These are phyloP conservation scores for Oryza meridionalis DNA, from an alignment of 176 grass and related monocot genomes.

Conservation along the genomic window DNA sequence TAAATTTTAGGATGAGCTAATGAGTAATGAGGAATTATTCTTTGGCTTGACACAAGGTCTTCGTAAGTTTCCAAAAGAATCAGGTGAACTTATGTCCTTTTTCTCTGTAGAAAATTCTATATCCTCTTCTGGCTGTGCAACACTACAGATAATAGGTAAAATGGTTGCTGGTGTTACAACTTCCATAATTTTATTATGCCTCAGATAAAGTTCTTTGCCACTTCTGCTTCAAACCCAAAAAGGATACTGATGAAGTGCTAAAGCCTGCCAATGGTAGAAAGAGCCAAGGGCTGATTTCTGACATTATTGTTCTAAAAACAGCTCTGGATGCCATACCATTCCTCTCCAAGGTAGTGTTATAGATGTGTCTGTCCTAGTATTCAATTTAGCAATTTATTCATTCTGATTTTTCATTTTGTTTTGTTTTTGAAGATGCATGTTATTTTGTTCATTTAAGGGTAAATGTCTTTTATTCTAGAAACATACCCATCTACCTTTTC, in stretches of 20 bases:
- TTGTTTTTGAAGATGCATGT: neutral
- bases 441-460: neutral
- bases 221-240: conserved; percentile 96
- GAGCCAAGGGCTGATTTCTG: conserved; percentile 84
- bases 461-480: conserved; percentile 4
- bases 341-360: conserved; percentile 69
- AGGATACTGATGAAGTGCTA: conserved; percentile 60
- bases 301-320: conserved; percentile 96
- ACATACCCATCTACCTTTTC: conserved; percentile 20
- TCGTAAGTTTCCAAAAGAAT: conserved; percentile 99
- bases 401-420: conserved; percentile 12
- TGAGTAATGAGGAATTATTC: conserved; percentile 92
- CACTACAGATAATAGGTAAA: conserved; percentile 14
- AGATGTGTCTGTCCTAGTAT: neutral
- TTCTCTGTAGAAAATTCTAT: neutral
- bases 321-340: conserved; percentile 93
- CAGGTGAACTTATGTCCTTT: conserved; percentile 58
- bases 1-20: conserved; percentile 80
- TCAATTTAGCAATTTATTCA: conserved; percentile 21
- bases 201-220: conserved; percentile 95
- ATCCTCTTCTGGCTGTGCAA: conserved; percentile 14
- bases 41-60: conserved; percentile 95
- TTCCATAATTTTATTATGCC: conserved; percentile 12
- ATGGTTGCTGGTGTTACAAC: conserved; percentile 3
- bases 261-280: conserved; percentile 80